Base-by-base conservation (phyloP, 2,329 filamentous ascomycete species). In the Dryadomyces quercus-mongolicae region DNA sequence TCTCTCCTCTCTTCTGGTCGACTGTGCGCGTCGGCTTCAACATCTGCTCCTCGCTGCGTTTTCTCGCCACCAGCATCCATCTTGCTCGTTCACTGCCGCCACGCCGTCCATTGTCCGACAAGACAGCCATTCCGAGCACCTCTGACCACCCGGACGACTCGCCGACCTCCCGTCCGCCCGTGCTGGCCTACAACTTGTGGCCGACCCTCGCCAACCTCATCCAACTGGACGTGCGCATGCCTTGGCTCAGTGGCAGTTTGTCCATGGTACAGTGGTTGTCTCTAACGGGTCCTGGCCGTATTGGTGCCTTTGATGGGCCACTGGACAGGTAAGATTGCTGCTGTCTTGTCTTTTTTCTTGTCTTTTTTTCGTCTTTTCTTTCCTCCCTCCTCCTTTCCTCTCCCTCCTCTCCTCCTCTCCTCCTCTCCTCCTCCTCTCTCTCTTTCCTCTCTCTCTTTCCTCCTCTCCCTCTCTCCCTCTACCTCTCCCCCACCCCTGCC, bases 251-350 rank as follows among this genome's bases (percentile, higher is more conserved):
- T 65, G 88, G 88, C 65, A 73, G 80, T 61, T 67, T 93, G 57
- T 86, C 86, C 55, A 78, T 95, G 68, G 67, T 85, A 61, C 88
- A 93, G 70, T 84, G 86, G 75, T 76, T 82, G 61, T 77, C 83
- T 63, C 70, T 92, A 64, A 74, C 76, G 63, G 88, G 90, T 22
- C 88, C 88, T 60, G 87, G 89, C 63, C 79, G 71, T 70, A 69
- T 95, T 60, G 89, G 86, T 65, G 77, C 79, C 63, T 80, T 85
- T 31, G 79, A 94, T 68, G 84, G 89, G 59, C 77, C 83, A 67
- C 73, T 96, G 70, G 92, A 97, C 74, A 94, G 89, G 92, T 97
- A 82, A 85, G 88, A 60, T 53, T 55, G 56, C 50, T 58, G 56
- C 57, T 51, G 54, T 54, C 43, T 52, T 40, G 10, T 36, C 54